These are phyloP conservation scores for Arthroderma uncinatum DNA, from an alignment of 2,329 filamentous ascomycete species.

Conservation along the genomic window DNA sequence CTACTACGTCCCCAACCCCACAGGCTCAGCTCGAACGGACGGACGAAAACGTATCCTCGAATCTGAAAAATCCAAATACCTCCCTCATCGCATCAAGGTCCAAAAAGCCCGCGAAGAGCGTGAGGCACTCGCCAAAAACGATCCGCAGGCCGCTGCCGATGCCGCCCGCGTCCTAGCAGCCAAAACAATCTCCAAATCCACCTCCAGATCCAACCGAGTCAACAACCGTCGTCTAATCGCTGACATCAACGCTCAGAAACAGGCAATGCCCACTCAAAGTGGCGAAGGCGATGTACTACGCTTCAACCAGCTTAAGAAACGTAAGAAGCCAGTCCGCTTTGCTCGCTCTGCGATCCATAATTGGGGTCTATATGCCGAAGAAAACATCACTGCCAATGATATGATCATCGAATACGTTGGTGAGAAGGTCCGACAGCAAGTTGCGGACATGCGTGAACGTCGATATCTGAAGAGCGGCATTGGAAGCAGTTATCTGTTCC, in stretches of 20 bases:
- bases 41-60: constrained; percentile 92
- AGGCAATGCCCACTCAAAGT: constrained; percentile 55
- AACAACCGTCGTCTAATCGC: constrained; percentile 92
- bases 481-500: constrained; percentile 92
- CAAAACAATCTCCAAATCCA: constrained; percentile 73
- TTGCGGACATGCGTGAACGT: constrained; percentile 89
- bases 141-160: constrained; percentile 54
- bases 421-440: constrained; percentile 91
- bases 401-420: constrained; percentile 99
- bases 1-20: constrained; percentile 74
- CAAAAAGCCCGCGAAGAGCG: constrained; percentile 83
- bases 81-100: constrained; percentile 94
- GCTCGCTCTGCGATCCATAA: constrained; percentile 96
- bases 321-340: constrained; percentile 98
- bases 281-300: constrained; percentile 81
- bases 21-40: constrained; percentile 82
- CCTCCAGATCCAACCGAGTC: constrained; percentile 84
- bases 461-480: constrained; percentile 93
- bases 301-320: constrained; percentile 98
- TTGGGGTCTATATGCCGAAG: constrained; percentile 95
- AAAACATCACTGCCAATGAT: constrained; percentile 92
- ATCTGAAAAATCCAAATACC: constrained; percentile 93
- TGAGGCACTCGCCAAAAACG: constrained; percentile 58
- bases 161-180: constrained; percentile 63
- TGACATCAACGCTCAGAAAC: constrained; percentile 91